Conservation (phyloP, 176 grass and related monocot species). For the Miscanthus lutarioriparius region DNA sequence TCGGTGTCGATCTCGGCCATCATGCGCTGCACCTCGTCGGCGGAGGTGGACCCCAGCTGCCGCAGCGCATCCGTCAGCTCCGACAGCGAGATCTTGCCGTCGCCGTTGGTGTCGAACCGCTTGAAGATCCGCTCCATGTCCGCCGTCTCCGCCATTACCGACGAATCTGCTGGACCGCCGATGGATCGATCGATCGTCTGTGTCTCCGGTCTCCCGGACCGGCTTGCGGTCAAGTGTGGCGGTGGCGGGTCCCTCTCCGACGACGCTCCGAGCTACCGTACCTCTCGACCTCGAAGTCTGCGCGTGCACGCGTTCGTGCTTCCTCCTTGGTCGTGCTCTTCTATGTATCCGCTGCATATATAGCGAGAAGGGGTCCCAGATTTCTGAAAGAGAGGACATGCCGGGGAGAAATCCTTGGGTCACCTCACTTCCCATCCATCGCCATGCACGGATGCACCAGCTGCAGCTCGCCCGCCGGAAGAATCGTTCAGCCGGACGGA, state of each 20-base stretch:
- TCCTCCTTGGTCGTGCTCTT: too few species aligned
- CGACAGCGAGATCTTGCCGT: conserved; percentile 81
- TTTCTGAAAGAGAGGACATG: not conserved
- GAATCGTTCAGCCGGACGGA: not conserved
- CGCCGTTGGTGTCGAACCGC: conserved; percentile 77
- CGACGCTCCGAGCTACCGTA: not conserved
- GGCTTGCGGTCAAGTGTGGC: too few species aligned
- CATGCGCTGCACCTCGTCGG: conserved; percentile 84
- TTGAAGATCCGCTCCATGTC: conserved; percentile 90
- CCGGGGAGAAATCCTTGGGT: not conserved
- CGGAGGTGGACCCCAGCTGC: conserved; percentile 72
- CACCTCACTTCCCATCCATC: not conserved
- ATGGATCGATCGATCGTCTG: not conserved
- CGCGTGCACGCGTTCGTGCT: not conserved
- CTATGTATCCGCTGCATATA: not conserved
- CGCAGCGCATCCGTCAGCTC: conserved; percentile 80
- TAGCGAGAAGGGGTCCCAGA: not conserved
- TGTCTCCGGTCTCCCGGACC: too few species aligned
- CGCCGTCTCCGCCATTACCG: conserved; percentile 24
- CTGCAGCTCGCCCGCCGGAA: not conserved
- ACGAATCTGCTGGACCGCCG: not conserved
- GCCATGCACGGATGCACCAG: not conserved
- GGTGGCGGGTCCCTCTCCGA: not conserved
- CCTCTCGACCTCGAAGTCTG: not conserved
- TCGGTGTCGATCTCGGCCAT: conserved; percentile 97